Percentiles rank a stretch among this genome's conserved stretches.
Evolutionary conservation across 1,284 basidiomycete species (phyloP).

Genomic region (Caloboletus firmus): DNA sequence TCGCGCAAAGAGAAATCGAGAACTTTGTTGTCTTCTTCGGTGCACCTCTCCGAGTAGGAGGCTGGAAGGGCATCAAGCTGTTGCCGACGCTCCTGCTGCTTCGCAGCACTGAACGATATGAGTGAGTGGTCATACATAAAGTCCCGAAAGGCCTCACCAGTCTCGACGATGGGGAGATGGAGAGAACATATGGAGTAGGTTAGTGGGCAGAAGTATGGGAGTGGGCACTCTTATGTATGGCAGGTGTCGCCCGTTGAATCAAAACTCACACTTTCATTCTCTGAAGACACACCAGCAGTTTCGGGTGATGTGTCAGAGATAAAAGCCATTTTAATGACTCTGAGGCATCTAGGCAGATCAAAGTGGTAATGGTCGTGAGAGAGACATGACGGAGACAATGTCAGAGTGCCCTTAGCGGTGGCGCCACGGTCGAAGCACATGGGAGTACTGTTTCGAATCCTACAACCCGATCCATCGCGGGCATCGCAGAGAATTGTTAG

Average conservation of each 20-base stretch:
- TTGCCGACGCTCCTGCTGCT: conserved; percentile 27
- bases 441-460: neutral
- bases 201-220: neutral
- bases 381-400: neutral
- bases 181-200: conserved; percentile 17
- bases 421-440: neutral
- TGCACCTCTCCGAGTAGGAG: conserved; percentile 25
- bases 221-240: conserved; percentile 7
- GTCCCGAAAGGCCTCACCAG: conserved; percentile 26
- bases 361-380: conserved; percentile 9
- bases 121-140: neutral
- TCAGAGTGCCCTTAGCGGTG: neutral
- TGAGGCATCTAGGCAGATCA: neutral
- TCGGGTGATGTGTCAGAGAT: neutral
- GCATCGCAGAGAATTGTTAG: too few species aligned
- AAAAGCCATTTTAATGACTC: neutral
- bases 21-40: conserved; percentile 29
- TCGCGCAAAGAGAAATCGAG: conserved; percentile 30
- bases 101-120: conserved; percentile 15
- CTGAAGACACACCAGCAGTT: neutral
- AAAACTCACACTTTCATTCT: neutral
- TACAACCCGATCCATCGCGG: conserved; percentile 1
- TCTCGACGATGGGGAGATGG: conserved; percentile 28
- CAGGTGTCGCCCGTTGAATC: neutral
- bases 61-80: conserved; percentile 26